phyloP scores from a whole-genome alignment of 306 rosid species.

The Dalbergia cochinchinensis region DNA sequence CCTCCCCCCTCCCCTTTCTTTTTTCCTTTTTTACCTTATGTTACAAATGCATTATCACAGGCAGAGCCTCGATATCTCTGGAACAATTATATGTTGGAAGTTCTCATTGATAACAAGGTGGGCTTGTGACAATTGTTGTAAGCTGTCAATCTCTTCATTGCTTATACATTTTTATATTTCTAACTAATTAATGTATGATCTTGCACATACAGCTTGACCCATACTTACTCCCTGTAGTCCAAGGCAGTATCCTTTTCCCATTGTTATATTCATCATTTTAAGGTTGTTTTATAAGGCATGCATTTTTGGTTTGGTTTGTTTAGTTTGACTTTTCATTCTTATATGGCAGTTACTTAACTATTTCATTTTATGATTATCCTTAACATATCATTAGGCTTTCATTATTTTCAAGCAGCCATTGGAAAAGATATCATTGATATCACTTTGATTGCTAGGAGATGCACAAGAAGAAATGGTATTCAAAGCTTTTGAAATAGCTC shows the following conservation, averaged over 20 bases:
- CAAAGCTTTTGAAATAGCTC: constrained; percentile 1
- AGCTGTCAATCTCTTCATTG: constrained; percentile 29
- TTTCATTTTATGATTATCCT: constrained; percentile 56
- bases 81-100: constrained; percentile 88
- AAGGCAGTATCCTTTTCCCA: constrained; percentile 81
- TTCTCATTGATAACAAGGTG: constrained; percentile 81
- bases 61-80: constrained; percentile 93
- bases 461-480: constrained; percentile 89
- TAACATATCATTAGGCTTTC: constrained; percentile 66
- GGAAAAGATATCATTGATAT: constrained; percentile 77
- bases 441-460: constrained; percentile 85
- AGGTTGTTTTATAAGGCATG: constrained; percentile 12
- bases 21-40: constrained; percentile 38
- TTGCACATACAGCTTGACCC: constrained; percentile 78
- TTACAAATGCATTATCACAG: constrained; percentile 54
- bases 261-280: constrained; percentile 38
- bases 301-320: constrained; percentile 29
- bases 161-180: constrained; percentile 1
- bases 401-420: constrained; percentile 83
- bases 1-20: background rate
- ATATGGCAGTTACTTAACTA: constrained; percentile 12
- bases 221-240: constrained; percentile 79
- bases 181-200: constrained; percentile 43
- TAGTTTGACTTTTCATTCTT: constrained; percentile 31
- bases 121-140: constrained; percentile 28